Evolutionary conservation across 2,329 filamentous ascomycete species (phyloP).

Genomic region (Talaromyces funiculosus): DNA sequence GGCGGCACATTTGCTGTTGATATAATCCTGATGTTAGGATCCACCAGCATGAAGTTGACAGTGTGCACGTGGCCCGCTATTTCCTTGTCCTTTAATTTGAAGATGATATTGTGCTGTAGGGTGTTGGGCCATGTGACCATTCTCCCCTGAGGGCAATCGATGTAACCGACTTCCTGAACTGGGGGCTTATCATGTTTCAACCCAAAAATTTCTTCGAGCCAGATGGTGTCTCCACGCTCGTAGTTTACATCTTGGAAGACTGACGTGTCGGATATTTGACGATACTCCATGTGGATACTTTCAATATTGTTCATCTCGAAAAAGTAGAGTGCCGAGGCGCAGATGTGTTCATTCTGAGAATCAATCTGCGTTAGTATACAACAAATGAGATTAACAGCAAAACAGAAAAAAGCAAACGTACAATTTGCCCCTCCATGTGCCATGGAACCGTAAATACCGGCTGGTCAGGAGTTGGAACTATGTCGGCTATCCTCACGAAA

Average conservation of each 20-base stretch:
- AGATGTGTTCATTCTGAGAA: conserved; percentile 57
- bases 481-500: conserved; percentile 58
- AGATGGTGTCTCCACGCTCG: conserved; percentile 25
- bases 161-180: conserved; percentile 22
- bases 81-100: conserved; percentile 46
- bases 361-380: background rate
- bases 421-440: conserved; percentile 46
- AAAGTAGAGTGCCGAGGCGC: conserved; percentile 58
- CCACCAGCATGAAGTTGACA: conserved; percentile 55
- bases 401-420: conserved; percentile 15
- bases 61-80: conserved; percentile 51
- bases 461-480: conserved; percentile 55
- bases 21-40: conserved; percentile 51
- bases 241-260: conserved; percentile 29
- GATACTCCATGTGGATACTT: conserved; percentile 48
- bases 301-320: conserved; percentile 58
- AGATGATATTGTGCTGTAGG: conserved; percentile 49
- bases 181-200: conserved; percentile 22
- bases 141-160: conserved; percentile 19
- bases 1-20: conserved; percentile 51
- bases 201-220: conserved; percentile 27
- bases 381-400: background rate
- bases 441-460: conserved; percentile 47
- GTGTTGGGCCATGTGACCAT: conserved; percentile 28
- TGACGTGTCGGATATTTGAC: conserved; percentile 32